A percentile compares a stretch with the other conserved stretches of the same genome.
These are phyloP conservation scores for Naganishia vishniacii DNA, from an alignment of 768 basidiomycete species.

Conservation along the genomic window DNA sequence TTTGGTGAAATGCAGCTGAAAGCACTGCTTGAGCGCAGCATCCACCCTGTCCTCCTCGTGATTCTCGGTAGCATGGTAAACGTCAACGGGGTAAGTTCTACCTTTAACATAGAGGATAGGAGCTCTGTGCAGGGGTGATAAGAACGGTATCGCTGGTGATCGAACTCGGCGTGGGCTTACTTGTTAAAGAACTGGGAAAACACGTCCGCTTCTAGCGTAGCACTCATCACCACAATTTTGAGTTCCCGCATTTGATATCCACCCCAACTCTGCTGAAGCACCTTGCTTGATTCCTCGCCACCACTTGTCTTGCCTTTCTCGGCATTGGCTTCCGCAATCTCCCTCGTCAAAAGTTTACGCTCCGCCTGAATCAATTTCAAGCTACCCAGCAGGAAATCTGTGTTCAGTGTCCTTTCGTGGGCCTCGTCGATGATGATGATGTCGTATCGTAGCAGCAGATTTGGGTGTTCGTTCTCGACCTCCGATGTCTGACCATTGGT, in stretches of 20 bases:
- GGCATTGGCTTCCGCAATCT: constrained; percentile 43
- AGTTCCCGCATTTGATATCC: constrained; percentile 57
- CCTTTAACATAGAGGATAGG: constrained; percentile 87
- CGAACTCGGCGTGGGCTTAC: constrained; percentile 54
- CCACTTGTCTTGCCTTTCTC: constrained; percentile 49
- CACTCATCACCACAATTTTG: constrained; percentile 94
- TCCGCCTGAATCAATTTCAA: constrained; percentile 71
- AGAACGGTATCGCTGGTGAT: neutral
- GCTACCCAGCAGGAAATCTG: constrained; percentile 85
- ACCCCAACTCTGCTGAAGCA: constrained; percentile 50
- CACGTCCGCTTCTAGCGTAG: constrained; percentile 90
- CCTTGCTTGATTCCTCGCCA: constrained; percentile 37
- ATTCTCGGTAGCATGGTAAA: constrained; percentile 62
- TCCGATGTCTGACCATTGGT: neutral
- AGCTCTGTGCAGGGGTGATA: constrained; percentile 55
- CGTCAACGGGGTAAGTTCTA: constrained; percentile 82
- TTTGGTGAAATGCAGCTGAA: constrained; percentile 77
- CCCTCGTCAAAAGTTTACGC: constrained; percentile 54
- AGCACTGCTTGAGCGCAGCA: constrained; percentile 80
- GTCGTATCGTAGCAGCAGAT: constrained; percentile 69
- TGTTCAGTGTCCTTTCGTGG: constrained; percentile 89
- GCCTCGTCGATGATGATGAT: constrained; percentile 92
- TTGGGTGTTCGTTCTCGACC: constrained; percentile 24
- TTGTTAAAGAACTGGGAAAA: constrained; percentile 81
- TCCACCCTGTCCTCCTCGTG: constrained; percentile 80